Conservation (phyloP, 768 basidiomycete genomes). For the Rhodosporidiobolus sp. region DNA sequence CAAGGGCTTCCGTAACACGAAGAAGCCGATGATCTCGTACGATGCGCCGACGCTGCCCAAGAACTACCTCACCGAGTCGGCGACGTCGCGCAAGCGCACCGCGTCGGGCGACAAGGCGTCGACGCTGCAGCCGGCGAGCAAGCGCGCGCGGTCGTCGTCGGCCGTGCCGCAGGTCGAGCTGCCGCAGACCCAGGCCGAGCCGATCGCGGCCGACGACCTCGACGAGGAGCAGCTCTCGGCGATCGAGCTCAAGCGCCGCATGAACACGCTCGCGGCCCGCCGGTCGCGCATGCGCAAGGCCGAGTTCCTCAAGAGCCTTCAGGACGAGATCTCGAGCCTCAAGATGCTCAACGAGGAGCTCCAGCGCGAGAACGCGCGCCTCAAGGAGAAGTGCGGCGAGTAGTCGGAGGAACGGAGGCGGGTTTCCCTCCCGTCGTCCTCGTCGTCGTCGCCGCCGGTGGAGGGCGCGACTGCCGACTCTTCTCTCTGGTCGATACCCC, state of each 20-base stretch:
- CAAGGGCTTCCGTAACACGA: slow-evolving; percentile 43
- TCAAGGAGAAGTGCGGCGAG: slow-evolving; percentile 1
- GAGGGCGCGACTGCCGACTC: neutral
- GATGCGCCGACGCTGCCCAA: slow-evolving; percentile 44
- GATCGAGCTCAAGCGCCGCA: slow-evolving; percentile 72
- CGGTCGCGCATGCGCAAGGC: slow-evolving; percentile 72
- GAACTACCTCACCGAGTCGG: slow-evolving; percentile 41
- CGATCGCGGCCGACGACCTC: slow-evolving; percentile 29
- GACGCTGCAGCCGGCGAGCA: neutral
- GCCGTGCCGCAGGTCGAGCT: slow-evolving; percentile 1
- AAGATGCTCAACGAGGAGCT: slow-evolving; percentile 26
- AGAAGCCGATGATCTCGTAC: slow-evolving; percentile 35
- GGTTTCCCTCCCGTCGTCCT: neutral
- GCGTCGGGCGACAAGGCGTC: slow-evolving; percentile 23
- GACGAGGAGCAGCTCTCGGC: slow-evolving; percentile 51
- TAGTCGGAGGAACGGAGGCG: neutral
- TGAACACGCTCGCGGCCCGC: slow-evolving; percentile 82
- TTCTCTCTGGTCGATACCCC: neutral
- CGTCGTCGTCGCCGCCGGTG: neutral
- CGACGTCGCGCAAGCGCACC: slow-evolving; percentile 40
- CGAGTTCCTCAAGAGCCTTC: slow-evolving; percentile 64
- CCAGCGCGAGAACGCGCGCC: slow-evolving; percentile 5
- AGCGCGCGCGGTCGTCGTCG: slow-evolving; percentile 7
- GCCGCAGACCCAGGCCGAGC: slow-evolving; percentile 11
- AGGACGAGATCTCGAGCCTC: slow-evolving; percentile 48